Percentiles rank a stretch among this genome's conserved stretches.
These are phyloP conservation scores for Vanrija humicola DNA, from an alignment of 1,284 basidiomycete species.

Conservation along the genomic window DNA sequence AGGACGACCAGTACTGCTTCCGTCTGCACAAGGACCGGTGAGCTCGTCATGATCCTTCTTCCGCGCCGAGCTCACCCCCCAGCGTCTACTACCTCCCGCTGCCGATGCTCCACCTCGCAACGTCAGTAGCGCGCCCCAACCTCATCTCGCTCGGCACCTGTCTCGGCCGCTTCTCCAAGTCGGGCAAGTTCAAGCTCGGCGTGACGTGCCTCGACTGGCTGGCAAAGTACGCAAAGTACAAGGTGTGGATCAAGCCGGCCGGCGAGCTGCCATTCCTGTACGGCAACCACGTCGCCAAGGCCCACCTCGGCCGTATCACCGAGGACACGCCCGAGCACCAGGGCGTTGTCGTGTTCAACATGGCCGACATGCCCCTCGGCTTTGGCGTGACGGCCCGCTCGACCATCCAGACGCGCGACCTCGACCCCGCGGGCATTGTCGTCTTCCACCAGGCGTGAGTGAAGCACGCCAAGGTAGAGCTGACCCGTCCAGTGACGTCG, in stretches of 20 bases:
- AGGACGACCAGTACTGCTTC: conserved; percentile 66
- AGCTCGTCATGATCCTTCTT: conserved; percentile 1
- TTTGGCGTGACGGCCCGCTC: conserved; percentile 97
- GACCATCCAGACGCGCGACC: conserved; percentile 91
- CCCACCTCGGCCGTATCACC: conserved; percentile 96
- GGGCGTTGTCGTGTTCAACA: conserved; percentile 93
- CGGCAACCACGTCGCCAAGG: conserved; percentile 97
- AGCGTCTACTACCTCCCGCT: conserved; percentile 89
- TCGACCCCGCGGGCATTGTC: conserved; percentile 96
- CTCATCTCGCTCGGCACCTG: conserved; percentile 93
- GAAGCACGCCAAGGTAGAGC: conserved; percentile 15
- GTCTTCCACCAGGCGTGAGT: conserved; percentile 97
- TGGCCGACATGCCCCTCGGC: conserved; percentile 89
- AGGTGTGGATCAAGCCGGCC: conserved; percentile 99
- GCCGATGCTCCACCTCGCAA: conserved; percentile 84
- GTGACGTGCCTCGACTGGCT: conserved; percentile 90
- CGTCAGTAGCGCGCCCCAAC: conserved; percentile 87
- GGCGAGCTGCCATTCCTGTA: conserved; percentile 99
- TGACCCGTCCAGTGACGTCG: conserved; percentile 68
- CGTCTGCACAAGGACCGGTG: conserved; percentile 77
- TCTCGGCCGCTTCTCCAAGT: conserved; percentile 97
- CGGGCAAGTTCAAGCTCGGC: conserved; percentile 96
- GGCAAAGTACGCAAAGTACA: conserved; percentile 96
- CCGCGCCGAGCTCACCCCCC: neutral
- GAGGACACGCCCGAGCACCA: conserved; percentile 99